Percentiles rank a stretch among this genome's conserved stretches.
Evolutionary conservation across 306 rosid species (phyloP).

Genomic region (Vachellia collinsii): DNA sequence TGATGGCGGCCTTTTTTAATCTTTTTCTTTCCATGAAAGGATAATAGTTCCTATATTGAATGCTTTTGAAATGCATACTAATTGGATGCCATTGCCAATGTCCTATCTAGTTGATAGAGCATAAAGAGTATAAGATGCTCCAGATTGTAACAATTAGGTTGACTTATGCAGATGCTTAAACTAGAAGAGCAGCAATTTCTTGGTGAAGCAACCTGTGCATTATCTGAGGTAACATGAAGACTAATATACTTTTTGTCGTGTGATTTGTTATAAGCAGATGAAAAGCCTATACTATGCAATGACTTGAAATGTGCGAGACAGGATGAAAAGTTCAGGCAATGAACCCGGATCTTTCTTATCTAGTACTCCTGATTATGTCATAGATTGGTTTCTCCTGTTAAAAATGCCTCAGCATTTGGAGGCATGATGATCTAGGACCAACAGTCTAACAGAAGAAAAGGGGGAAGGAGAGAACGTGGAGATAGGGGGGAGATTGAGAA

Average conservation of each 20-base stretch:
- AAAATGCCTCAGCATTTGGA: conserved; percentile 30
- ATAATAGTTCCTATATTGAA: conserved; percentile 22
- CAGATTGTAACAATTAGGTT: conserved; percentile 36
- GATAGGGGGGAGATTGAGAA: not conserved
- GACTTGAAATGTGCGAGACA: not conserved
- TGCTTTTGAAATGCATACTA: conserved; percentile 18
- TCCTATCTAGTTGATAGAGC: conserved; percentile 22
- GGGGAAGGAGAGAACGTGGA: not conserved
- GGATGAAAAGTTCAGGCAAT: conserved; percentile 1
- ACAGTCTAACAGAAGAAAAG: not conserved
- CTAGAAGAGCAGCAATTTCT: conserved; percentile 96
- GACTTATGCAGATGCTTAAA: conserved; percentile 81
- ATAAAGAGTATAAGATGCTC: conserved; percentile 25
- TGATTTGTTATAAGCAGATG: conserved; percentile 24
- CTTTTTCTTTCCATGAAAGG: conserved; percentile 20
- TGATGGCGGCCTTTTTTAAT: not conserved
- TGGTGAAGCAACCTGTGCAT: conserved; percentile 86
- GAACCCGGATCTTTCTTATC: conserved; percentile 21
- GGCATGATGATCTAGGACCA: not conserved
- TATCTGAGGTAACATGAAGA: conserved; percentile 76
- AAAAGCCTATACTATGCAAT: conserved; percentile 21
- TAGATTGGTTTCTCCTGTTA: conserved; percentile 18
- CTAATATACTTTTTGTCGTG: conserved; percentile 24
- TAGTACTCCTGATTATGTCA: not conserved
- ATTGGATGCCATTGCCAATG: conserved; percentile 26